These are phyloP conservation scores for Ophiostoma novo-ulmi DNA, from an alignment of 2,329 filamentous ascomycete species.

Conservation along the genomic window DNA sequence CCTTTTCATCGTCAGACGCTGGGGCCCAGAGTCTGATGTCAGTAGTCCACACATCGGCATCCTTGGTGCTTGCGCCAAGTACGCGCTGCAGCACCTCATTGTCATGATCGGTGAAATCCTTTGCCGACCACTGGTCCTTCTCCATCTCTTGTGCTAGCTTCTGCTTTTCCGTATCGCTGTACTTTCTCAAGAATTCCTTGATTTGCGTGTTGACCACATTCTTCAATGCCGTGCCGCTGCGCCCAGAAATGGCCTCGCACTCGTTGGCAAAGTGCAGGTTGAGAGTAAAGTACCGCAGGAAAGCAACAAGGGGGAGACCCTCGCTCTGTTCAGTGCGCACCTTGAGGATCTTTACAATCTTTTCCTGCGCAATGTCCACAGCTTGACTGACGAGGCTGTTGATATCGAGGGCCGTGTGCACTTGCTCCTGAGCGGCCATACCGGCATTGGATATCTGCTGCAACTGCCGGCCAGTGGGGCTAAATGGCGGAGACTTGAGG, in stretches of 20 bases:
- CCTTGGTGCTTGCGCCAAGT: conserved; percentile 63
- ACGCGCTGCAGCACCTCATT: conserved; percentile 58
- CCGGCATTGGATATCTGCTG: conserved; percentile 35
- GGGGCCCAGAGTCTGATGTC: conserved; percentile 55
- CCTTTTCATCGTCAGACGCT: conserved; percentile 34
- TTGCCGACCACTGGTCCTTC: conserved; percentile 72
- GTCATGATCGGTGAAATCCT: conserved; percentile 64
- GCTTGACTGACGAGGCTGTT: conserved; percentile 72
- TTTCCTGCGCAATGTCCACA: conserved; percentile 74
- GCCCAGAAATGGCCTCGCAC: conserved; percentile 76
- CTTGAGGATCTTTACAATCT: conserved; percentile 67
- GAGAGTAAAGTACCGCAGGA: conserved; percentile 75
- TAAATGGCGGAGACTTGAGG: conserved; percentile 47
- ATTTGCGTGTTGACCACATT: conserved; percentile 77
- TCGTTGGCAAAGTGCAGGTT: conserved; percentile 81
- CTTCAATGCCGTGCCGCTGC: conserved; percentile 70
- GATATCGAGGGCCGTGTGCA: conserved; percentile 71
- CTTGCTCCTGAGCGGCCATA: conserved; percentile 62
- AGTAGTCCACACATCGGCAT: conserved; percentile 62
- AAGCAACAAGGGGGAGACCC: conserved; percentile 61
- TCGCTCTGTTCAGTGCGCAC: conserved; percentile 71
- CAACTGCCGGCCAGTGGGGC: conserved; percentile 40
- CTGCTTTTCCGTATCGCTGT: conserved; percentile 68
- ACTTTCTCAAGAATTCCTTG: conserved; percentile 67
- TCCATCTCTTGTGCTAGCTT: conserved; percentile 72